Percentiles rank a stretch among this genome's conserved stretches.
Evolutionary conservation across 345 rosid genomes (phyloP).

Genomic region (Citrus glauca): DNA sequence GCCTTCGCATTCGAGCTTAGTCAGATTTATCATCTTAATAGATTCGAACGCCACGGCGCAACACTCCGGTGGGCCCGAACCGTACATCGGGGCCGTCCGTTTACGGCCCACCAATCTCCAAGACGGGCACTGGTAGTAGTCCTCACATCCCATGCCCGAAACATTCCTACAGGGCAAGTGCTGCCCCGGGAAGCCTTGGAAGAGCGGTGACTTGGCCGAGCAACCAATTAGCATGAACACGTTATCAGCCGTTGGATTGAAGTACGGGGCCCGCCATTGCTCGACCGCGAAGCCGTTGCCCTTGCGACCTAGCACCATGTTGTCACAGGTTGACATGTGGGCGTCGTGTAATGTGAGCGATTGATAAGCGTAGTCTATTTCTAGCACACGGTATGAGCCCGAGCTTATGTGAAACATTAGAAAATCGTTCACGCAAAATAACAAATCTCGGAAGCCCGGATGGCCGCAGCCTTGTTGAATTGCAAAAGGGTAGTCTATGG

Average conservation of each 20-base stretch:
- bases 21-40: constrained; percentile 67
- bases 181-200: constrained; percentile 79
- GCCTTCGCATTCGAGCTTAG: constrained; percentile 71
- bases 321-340: constrained; percentile 70
- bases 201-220: constrained; percentile 71
- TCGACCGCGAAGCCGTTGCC: constrained; percentile 88
- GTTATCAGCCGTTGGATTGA: constrained; percentile 65
- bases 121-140: constrained; percentile 67
- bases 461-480: constrained; percentile 81
- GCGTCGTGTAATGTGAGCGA: constrained; percentile 80
- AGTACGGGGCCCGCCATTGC: constrained; percentile 68
- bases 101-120: constrained; percentile 57
- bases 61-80: constrained; percentile 76
- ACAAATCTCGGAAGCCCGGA: constrained; percentile 76
- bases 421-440: constrained; percentile 79
- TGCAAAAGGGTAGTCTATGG: constrained; percentile 76
- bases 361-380: constrained; percentile 75
- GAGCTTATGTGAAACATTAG: constrained; percentile 84
- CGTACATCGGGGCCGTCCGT: constrained; percentile 23
- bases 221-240: constrained; percentile 89
- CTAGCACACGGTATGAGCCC: constrained; percentile 78
- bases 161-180: constrained; percentile 83
- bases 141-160: constrained; percentile 92
- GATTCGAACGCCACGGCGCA: constrained; percentile 73
- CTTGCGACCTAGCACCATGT: constrained; percentile 60